Conservation (phyloP, 208 protist species). For the Leishmania guyanensis region DNA sequence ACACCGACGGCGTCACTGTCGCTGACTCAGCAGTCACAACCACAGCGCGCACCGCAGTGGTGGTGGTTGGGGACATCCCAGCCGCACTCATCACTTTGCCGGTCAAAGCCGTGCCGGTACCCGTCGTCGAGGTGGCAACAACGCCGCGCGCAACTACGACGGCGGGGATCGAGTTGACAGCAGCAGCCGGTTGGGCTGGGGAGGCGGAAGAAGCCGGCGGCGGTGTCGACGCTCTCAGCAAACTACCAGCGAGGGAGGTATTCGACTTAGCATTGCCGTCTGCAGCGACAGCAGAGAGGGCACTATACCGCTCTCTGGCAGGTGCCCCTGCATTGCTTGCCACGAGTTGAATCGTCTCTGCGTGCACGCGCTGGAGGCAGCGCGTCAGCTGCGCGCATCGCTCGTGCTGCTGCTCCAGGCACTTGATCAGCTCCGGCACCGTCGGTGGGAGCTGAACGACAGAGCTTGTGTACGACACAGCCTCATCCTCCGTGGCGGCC, state of each 20-base stretch:
- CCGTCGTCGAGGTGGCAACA: not conserved
- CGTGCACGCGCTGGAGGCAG: constrained; percentile 41
- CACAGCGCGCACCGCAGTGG: constrained; percentile 2
- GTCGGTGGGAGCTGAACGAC: constrained; percentile 40
- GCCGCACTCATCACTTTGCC: constrained; percentile 18
- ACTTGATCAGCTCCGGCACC: constrained; percentile 53
- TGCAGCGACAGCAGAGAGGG: constrained; percentile 3
- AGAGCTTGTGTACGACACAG: constrained; percentile 28
- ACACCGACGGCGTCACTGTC: not conserved
- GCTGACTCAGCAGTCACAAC: not conserved
- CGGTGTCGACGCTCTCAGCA: not conserved
- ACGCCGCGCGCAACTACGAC: constrained; percentile 14
- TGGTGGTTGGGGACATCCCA: not conserved
- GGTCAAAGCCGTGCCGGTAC: constrained; percentile 12
- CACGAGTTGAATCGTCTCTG: constrained; percentile 20
- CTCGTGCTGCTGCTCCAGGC: constrained; percentile 34
- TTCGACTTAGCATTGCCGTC: not conserved
- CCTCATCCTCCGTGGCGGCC: constrained; percentile 5
- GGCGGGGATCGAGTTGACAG: not conserved
- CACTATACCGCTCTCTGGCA: not conserved
- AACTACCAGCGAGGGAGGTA: not conserved
- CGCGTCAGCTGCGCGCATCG: constrained; percentile 33
- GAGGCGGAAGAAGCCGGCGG: not conserved
- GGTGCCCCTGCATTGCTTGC: not conserved
- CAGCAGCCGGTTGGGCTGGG: not conserved